phyloP scores from a whole-genome alignment of 345 rosid species.

The Citrus mangshanensis region DNA sequence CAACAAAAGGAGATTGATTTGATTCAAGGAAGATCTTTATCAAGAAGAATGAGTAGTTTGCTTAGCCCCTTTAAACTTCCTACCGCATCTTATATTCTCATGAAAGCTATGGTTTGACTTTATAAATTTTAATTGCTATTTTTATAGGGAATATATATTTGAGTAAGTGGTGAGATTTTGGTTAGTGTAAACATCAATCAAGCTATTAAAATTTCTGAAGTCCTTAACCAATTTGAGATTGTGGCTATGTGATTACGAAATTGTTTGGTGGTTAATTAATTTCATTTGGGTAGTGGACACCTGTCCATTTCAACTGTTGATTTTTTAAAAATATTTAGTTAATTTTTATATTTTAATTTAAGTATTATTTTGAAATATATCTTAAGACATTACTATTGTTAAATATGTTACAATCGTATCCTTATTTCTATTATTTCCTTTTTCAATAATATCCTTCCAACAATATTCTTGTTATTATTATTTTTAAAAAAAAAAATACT shows the following conservation, averaged over 20 bases:
- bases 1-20: neutral
- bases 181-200: neutral
- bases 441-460: too few relatives aligned
- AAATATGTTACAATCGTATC: too few relatives aligned
- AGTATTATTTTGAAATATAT: too few relatives aligned
- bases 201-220: neutral
- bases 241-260: neutral
- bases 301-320: too few relatives aligned
- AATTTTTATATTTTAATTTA: too few relatives aligned
- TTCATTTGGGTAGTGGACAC: too few relatives aligned
- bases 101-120: neutral
- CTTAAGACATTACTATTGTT: fast-evolving
- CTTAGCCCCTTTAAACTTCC: neutral
- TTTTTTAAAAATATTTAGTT: too few relatives aligned
- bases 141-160: neutral
- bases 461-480: too few relatives aligned
- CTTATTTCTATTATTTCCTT: too few relatives aligned
- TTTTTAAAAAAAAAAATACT: too few relatives aligned
- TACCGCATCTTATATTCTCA: neutral
- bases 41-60: neutral
- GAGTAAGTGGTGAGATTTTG: too few relatives aligned
- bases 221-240: neutral
- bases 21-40: neutral
- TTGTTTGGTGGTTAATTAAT: too few relatives aligned
- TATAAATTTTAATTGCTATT: neutral